Evolutionary conservation across 1,284 basidiomycete species (phyloP), one percentile per base, ranked within the genome.

Genomic region (Ustilago vetiveriae): DNA sequence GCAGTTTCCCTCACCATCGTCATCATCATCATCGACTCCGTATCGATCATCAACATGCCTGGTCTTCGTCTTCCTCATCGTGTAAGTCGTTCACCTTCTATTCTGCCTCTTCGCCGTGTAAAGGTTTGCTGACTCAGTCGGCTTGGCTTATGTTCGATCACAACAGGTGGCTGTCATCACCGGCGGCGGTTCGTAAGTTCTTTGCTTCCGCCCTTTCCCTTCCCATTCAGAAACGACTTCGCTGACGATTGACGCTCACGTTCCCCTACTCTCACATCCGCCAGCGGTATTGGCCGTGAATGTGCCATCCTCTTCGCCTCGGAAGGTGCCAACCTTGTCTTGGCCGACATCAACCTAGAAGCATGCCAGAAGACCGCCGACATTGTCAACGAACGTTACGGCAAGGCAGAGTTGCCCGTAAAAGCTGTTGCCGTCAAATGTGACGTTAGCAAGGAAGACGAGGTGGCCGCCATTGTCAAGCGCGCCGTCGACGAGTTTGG

Each of bases 221-320:
- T 22, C n/a, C n/a, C n/a, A n/a, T n/a, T n/a, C n/a, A n/a, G n/a
- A n/a, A 29, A 7, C 27, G 27, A 29, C 27, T 7, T 29, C 6
- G 7, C 27, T 13, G 6, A 29, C 27, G 27, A 29, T 6, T 13
- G 27, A 7, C 27, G 27, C 27, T 29, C 7, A 29, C 13, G 27
- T 29, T 29, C 13, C 13, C 7, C 13, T 29, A 7, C 13, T 29
- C 27, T n/a, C n/a, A n/a, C n/a, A n/a, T n/a, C n/a, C n/a, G n/a
- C n/a, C 46, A 67, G 64, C 63, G 95, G 94, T 13, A 96, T 98
- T 82, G 94, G 94, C 35, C 88, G 96, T 58, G 93, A 98, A 84
- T 90, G 92, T 1, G 89, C 92, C 19, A 86, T 96, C 64, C 87
- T 97, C 55, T 98, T 98, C 82, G 94, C 94, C 6, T 86, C 88